phyloP scores from a whole-genome alignment of 768 basidiomycete genomes.

The Lactifluus echinatus region DNA sequence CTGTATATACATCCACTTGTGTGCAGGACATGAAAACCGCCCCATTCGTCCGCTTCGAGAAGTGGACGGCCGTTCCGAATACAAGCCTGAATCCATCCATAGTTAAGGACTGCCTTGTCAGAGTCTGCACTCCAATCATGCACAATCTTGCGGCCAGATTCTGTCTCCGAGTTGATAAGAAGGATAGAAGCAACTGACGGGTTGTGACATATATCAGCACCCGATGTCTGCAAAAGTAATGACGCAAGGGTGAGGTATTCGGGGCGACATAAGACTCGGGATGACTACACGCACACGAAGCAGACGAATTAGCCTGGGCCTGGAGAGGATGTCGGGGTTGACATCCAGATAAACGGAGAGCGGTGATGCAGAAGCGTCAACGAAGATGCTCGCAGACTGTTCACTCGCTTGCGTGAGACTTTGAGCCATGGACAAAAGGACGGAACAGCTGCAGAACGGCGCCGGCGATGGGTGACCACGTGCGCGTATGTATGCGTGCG shows the following conservation, averaged over 20 bases:
- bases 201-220: conserved; percentile 44
- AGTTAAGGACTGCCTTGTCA: conserved; percentile 42
- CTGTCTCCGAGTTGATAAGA: conserved; percentile 45
- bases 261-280: background rate
- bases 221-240: conserved; percentile 37
- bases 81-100: conserved; percentile 44
- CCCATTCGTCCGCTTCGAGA: conserved; percentile 44
- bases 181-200: conserved; percentile 48
- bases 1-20: conserved; percentile 22
- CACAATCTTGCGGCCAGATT: conserved; percentile 48
- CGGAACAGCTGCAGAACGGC: background rate
- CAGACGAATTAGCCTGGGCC: conserved; percentile 42
- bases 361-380: conserved; percentile 33
- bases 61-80: conserved; percentile 37
- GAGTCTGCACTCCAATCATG: conserved; percentile 47
- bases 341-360: conserved; percentile 52
- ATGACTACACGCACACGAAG: conserved; percentile 15
- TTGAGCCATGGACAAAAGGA: background rate
- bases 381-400: conserved; percentile 28
- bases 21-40: conserved; percentile 25
- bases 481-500: no score
- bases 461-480: no score
- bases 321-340: conserved; percentile 35
- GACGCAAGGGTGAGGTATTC: background rate
- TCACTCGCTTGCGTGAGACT: conserved; percentile 5